phyloP scores from a whole-genome alignment of 2,329 filamentous ascomycete genomes.

The Periconia sp. region DNA sequence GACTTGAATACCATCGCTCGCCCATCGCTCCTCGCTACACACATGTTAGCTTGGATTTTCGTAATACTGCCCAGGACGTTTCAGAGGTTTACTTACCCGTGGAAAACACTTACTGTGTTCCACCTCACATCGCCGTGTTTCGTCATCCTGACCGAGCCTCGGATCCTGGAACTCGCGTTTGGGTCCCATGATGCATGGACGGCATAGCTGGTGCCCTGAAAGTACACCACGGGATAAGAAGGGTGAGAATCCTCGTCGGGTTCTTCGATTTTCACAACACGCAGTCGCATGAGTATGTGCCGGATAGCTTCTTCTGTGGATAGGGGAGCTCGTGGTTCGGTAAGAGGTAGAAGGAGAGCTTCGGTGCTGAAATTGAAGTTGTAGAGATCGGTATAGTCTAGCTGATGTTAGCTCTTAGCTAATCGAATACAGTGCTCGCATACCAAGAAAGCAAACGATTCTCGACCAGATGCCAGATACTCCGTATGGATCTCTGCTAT shows the following conservation, averaged over 20 bases:
- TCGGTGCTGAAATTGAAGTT: conserved; percentile 66
- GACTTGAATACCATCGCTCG: conserved; percentile 74
- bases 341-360: conserved; percentile 38
- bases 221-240: conserved; percentile 66
- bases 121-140: conserved; percentile 72
- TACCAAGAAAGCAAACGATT: conserved; percentile 50
- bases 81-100: conserved; percentile 40
- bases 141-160: conserved; percentile 68
- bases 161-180: conserved; percentile 67
- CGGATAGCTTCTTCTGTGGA: conserved; percentile 67
- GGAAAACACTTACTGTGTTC: conserved; percentile 68
- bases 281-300: conserved; percentile 68
- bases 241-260: conserved; percentile 60
- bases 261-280: conserved; percentile 61
- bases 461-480: conserved; percentile 72
- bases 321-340: conserved; percentile 54
- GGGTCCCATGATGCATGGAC: conserved; percentile 68
- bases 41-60: conserved; percentile 14
- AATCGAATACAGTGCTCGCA: neutral
- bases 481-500: conserved; percentile 65
- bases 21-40: conserved; percentile 69
- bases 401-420: neutral
- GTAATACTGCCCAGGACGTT: neutral
- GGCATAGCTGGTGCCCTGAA: conserved; percentile 62
- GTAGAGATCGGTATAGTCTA: conserved; percentile 72